These are phyloP conservation scores for Ananas comosus DNA, from an alignment of 176 grass and related monocot genomes.

Conservation along the genomic window DNA sequence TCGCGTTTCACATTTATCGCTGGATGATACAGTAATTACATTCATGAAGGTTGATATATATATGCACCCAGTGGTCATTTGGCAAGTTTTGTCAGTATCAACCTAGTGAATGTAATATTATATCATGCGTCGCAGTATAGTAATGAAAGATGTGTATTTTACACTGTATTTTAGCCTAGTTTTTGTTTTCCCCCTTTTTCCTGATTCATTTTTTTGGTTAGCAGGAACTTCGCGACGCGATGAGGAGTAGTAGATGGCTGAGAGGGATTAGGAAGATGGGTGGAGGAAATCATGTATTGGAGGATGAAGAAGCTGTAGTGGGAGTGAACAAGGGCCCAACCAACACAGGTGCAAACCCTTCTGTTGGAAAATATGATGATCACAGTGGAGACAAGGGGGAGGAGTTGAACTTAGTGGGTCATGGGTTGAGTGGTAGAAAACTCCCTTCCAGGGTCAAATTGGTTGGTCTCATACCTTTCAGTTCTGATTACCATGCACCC, in stretches of 20 bases:
- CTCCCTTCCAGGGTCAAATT: conserved; percentile 6
- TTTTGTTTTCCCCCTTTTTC: neutral
- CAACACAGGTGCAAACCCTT: conserved; percentile 22
- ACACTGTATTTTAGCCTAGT: neutral
- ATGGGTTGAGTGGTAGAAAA: conserved; percentile 5
- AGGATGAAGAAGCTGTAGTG: neutral
- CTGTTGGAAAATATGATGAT: conserved; percentile 5
- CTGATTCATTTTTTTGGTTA: neutral
- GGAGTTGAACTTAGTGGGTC: neutral
- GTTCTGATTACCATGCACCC: conserved; percentile 15
- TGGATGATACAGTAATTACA: too few relatives aligned
- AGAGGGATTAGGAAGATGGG: conserved; percentile 12
- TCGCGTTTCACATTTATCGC: too few relatives aligned
- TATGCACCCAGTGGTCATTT: too few relatives aligned
- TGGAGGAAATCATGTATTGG: neutral
- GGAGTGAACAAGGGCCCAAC: conserved; percentile 6
- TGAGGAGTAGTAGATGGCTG: neutral
- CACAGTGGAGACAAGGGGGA: neutral
- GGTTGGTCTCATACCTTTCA: conserved; percentile 5
- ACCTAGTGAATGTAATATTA: too few relatives aligned
- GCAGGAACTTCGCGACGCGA: neutral
- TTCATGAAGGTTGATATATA: too few relatives aligned
- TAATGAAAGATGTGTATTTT: neutral
- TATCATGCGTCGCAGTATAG: too few relatives aligned
- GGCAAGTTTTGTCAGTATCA: too few relatives aligned